Evolutionary conservation across 1,284 basidiomycete genomes (phyloP).

Genomic region (Heterobasidion annosum): DNA sequence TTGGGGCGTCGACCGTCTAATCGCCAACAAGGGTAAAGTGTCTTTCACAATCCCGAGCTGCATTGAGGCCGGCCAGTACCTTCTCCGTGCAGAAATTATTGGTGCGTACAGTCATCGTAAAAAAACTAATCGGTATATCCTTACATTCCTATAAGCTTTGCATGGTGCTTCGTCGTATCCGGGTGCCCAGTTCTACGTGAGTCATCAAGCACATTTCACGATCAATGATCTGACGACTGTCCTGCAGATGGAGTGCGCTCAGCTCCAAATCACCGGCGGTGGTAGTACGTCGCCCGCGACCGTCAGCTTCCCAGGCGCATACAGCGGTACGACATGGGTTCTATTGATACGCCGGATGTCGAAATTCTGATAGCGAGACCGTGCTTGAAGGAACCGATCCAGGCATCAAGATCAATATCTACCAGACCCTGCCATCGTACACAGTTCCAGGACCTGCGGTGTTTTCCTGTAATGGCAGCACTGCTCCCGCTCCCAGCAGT

Average conservation of each 20-base stretch:
- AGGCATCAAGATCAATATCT: conserved; percentile 37
- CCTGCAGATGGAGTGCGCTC: conserved; percentile 42
- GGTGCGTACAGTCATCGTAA: conserved; percentile 21
- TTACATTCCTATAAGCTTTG: conserved; percentile 20
- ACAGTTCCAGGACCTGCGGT: conserved; percentile 28
- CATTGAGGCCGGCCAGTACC: conserved; percentile 38
- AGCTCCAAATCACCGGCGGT: conserved; percentile 41
- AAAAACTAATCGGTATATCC: background rate
- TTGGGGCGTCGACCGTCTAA: conserved; percentile 41
- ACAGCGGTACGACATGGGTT: conserved; percentile 18
- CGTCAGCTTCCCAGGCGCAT: conserved; percentile 43
- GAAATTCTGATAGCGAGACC: background rate
- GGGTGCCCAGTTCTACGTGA: conserved; percentile 13
- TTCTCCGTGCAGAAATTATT: conserved; percentile 44
- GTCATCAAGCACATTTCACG: conserved; percentile 1
- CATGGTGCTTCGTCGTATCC: conserved; percentile 24
- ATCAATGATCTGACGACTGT: background rate
- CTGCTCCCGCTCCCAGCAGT: conserved; percentile 9
- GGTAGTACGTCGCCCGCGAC: conserved; percentile 34
- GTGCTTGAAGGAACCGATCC: conserved; percentile 25
- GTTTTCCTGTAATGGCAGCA: conserved; percentile 18
- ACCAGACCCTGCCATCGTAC: conserved; percentile 29
- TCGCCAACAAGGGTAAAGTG: conserved; percentile 44
- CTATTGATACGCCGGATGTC: background rate
- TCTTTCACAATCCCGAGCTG: conserved; percentile 42